Conservation (phyloP, 2,329 filamentous ascomycete genomes). For the Colletotrichum viniferum region DNA sequence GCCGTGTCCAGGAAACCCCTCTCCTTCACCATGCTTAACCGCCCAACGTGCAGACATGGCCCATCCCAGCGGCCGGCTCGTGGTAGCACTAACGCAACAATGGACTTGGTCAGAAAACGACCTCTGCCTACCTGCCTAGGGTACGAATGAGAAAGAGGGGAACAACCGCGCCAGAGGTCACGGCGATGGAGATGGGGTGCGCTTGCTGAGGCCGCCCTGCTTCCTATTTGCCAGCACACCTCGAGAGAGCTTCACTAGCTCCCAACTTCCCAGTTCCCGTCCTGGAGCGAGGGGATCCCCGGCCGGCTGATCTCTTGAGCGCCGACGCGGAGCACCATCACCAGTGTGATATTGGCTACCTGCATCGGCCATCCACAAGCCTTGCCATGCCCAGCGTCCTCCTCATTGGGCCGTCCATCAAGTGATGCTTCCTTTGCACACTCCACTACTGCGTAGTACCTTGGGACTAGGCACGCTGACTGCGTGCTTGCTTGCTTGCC, state of each 20-base stretch:
- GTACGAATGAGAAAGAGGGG: background rate
- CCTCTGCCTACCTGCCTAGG: background rate
- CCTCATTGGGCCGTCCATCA: constrained; percentile 17
- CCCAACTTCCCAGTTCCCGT: background rate
- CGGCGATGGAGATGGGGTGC: background rate
- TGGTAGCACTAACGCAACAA: constrained; percentile 14
- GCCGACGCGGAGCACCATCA: constrained; percentile 13
- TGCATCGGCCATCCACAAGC: constrained; percentile 22
- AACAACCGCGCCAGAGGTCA: constrained; percentile 1
- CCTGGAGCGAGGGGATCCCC: constrained; percentile 6
- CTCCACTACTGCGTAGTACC: constrained; percentile 4
- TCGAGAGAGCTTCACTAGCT: background rate
- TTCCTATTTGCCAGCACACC: constrained; percentile 15
- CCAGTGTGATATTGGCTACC: constrained; percentile 21
- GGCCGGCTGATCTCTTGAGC: constrained; percentile 14
- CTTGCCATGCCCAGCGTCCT: background rate
- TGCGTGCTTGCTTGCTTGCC: background rate
- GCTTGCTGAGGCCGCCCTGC: background rate
- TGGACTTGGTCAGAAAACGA: background rate
- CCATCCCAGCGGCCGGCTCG: constrained; percentile 14
- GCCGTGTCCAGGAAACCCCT: constrained; percentile 4
- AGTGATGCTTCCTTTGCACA: constrained; percentile 13
- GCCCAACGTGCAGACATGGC: constrained; percentile 19
- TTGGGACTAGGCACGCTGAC: background rate
- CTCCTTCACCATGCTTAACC: constrained; percentile 22